Conservation (phyloP, 2,329 filamentous ascomycete genomes). For the Pseudocercospora macadamiae region DNA sequence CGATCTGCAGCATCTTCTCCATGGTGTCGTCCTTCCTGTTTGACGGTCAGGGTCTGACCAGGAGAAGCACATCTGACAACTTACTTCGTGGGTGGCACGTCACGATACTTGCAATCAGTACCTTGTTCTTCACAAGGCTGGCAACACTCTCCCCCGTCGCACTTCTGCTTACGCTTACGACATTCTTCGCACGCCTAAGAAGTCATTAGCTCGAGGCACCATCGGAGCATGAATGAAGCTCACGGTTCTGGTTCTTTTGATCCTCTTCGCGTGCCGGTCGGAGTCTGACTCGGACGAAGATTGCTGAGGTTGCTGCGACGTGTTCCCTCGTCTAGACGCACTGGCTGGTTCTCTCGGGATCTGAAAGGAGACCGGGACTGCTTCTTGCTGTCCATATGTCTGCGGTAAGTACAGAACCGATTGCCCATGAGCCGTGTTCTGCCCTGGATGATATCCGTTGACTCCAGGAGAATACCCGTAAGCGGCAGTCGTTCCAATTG, state of each 20-base stretch:
- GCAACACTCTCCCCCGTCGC: slow-evolving; percentile 65
- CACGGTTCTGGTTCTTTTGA: slow-evolving; percentile 24
- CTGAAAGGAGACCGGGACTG: slow-evolving; percentile 8
- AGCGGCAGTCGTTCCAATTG: neutral
- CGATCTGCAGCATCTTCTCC: slow-evolving; percentile 26
- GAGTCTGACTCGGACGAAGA: slow-evolving; percentile 6
- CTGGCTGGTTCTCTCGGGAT: slow-evolving; percentile 12
- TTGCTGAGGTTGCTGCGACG: slow-evolving; percentile 7
- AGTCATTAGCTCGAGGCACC: slow-evolving; percentile 2
- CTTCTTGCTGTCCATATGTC: slow-evolving; percentile 5
- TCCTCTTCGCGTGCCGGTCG: slow-evolving; percentile 17
- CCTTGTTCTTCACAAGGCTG: slow-evolving; percentile 24
- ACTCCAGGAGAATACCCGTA: neutral
- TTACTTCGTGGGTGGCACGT: slow-evolving; percentile 27
- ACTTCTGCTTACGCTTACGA: slow-evolving; percentile 94
- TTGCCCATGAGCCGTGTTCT: neutral
- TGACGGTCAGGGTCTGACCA: slow-evolving; percentile 4
- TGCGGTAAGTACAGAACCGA: slow-evolving; percentile 11
- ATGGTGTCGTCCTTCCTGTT: slow-evolving; percentile 27
- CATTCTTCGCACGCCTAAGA: slow-evolving; percentile 67
- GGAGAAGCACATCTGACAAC: neutral
- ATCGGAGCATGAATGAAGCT: neutral
- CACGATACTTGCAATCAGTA: slow-evolving; percentile 26
- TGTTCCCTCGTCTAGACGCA: slow-evolving; percentile 6
- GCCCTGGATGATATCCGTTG: neutral